phyloP scores from a whole-genome alignment of 345 rosid genomes.

The Euphorbia pulcherrima region DNA sequence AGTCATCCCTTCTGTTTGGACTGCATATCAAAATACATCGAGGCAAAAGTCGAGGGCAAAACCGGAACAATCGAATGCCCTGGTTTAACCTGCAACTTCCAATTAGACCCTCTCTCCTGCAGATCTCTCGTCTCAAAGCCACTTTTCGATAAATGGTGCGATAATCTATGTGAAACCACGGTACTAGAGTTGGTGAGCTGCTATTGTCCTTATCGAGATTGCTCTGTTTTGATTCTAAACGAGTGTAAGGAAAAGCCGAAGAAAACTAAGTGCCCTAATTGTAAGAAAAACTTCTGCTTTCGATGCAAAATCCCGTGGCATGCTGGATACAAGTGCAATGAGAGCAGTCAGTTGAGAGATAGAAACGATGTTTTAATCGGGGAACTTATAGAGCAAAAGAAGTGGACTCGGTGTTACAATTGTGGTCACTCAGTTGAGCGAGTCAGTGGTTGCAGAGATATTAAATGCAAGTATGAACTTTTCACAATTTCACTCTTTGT shows the following conservation, averaged over 20 bases:
- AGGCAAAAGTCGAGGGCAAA: slow-evolving; percentile 23
- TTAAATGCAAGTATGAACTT: slow-evolving; percentile 26
- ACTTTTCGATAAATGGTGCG: slow-evolving; percentile 29
- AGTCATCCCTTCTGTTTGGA: slow-evolving; percentile 28
- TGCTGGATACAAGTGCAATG: slow-evolving; percentile 28
- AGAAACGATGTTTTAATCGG: slow-evolving; percentile 26
- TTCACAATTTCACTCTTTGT: background rate
- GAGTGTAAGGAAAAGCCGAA: slow-evolving; percentile 28
- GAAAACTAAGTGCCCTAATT: slow-evolving; percentile 26
- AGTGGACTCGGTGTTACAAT: slow-evolving; percentile 29
- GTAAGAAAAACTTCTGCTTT: slow-evolving; percentile 30
- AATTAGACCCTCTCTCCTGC: slow-evolving; percentile 27
- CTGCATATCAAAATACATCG: slow-evolving; percentile 26
- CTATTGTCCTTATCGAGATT: slow-evolving; percentile 33
- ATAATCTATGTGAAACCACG: slow-evolving; percentile 21
- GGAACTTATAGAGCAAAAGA: slow-evolving; percentile 23
- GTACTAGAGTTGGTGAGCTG: slow-evolving; percentile 16
- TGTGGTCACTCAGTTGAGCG: slow-evolving; percentile 31
- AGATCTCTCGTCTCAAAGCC: slow-evolving; percentile 20
- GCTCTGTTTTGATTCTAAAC: slow-evolving; percentile 28
- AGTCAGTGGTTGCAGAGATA: slow-evolving; percentile 20
- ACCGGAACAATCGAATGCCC: slow-evolving; percentile 24
- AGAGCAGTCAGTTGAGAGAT: slow-evolving; percentile 20
- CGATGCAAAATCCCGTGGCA: slow-evolving; percentile 31
- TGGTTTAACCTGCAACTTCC: slow-evolving; percentile 21